phyloP scores from a whole-genome alignment of 495 filamentous ascomycete species.

The Annulohypoxylon nitens region DNA sequence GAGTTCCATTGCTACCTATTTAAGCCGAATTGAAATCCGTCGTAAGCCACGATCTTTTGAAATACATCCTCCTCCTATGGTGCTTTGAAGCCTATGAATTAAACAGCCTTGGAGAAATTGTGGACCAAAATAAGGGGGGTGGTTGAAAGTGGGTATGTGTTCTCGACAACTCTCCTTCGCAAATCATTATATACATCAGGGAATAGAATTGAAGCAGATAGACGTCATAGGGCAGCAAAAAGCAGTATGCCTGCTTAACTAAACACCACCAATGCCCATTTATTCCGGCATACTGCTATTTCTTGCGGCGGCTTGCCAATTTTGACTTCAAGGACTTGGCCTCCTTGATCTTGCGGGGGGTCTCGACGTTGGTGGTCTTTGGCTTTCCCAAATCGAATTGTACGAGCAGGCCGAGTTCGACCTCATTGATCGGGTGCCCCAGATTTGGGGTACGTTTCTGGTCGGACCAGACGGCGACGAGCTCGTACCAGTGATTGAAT shows the following conservation, averaged over 20 bases:
- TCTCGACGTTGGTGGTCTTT: neutral
- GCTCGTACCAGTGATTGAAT: neutral
- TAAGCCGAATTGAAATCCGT: neutral
- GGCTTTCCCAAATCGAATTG: neutral
- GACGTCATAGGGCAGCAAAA: neutral
- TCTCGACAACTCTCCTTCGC: neutral
- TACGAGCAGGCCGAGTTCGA: slow-evolving; percentile 17
- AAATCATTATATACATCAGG: neutral
- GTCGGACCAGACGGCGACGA: neutral
- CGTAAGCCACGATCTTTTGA: neutral
- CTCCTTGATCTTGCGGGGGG: neutral
- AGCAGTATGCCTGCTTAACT: neutral
- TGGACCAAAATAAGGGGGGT: neutral
- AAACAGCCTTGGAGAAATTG: neutral
- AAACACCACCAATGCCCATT: neutral
- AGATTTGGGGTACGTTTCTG: neutral
- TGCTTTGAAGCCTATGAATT: neutral
- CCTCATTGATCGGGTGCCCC: neutral
- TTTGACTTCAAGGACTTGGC: neutral
- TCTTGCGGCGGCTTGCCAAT: neutral
- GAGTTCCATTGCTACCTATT: neutral
- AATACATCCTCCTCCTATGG: neutral
- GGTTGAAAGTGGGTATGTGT: neutral
- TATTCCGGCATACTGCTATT: neutral
- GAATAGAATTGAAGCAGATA: neutral